Evolutionary conservation across 192 early-diverging fungal species (phyloP).

Genomic region (Coemansia sp.): DNA sequence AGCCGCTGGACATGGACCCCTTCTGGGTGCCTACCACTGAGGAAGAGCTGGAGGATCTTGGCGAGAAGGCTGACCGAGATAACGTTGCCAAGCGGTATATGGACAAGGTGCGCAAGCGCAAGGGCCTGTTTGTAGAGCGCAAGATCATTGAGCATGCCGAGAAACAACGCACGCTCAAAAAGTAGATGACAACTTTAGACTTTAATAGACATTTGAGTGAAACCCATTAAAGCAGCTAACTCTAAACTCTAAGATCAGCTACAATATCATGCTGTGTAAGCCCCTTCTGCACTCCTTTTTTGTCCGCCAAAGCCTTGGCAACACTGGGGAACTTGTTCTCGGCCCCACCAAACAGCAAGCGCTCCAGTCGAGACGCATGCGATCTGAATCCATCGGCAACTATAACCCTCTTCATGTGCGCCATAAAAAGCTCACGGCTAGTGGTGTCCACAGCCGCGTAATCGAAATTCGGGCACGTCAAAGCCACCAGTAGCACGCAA

Average conservation of each 20-base stretch:
- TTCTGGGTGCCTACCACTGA: slow-evolving; percentile 99
- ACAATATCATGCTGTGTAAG: too few relatives aligned
- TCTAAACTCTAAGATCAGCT: too few relatives aligned
- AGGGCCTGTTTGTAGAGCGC: slow-evolving; percentile 90
- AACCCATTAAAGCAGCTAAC: too few relatives aligned
- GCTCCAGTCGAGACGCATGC: neutral
- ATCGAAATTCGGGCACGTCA: neutral
- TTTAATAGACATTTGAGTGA: neutral
- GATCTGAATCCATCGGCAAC: neutral
- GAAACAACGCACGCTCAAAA: slow-evolving; percentile 77
- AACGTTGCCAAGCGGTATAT: slow-evolving; percentile 96
- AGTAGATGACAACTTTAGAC: slow-evolving; percentile 13
- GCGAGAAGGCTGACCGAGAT: slow-evolving; percentile 95
- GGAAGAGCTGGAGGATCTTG: slow-evolving; percentile 96
- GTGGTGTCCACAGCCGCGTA: neutral
- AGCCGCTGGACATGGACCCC: slow-evolving; percentile 88
- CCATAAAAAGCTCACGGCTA: neutral
- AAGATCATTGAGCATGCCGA: slow-evolving; percentile 87
- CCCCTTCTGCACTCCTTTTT: neutral
- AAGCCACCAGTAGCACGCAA: neutral
- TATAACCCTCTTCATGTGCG: neutral
- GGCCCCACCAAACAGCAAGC: neutral
- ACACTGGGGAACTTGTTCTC: neutral
- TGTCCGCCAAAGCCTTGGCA: neutral
- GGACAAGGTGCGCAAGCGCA: slow-evolving; percentile 90